Conservation (phyloP, 352 stramenopile genomes). For the Phytophthora colocasiae region DNA sequence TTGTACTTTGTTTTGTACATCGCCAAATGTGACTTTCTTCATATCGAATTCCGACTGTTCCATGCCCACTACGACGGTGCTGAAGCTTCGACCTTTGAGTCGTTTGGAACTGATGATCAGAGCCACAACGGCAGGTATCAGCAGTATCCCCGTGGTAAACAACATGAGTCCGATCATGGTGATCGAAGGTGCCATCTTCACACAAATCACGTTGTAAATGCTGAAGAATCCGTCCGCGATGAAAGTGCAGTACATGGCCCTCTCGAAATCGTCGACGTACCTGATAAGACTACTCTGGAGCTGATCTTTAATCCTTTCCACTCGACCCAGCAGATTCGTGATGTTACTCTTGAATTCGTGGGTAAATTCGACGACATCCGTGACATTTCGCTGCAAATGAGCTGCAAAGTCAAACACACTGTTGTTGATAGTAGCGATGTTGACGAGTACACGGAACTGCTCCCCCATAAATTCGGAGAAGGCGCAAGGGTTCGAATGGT, state of each 20-base stretch:
- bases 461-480: slow-evolving; percentile 34
- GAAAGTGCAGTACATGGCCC: slow-evolving; percentile 67
- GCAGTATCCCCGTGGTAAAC: slow-evolving; percentile 57
- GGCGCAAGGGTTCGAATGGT: slow-evolving; percentile 15
- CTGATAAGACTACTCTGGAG: slow-evolving; percentile 57
- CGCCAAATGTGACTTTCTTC: background rate
- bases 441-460: slow-evolving; percentile 16
- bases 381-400: slow-evolving; percentile 50
- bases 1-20: too few relatives aligned
- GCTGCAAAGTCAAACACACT: slow-evolving; percentile 45
- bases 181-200: slow-evolving; percentile 59
- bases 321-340: slow-evolving; percentile 32
- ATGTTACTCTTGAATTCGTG: slow-evolving; percentile 57
- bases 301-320: slow-evolving; percentile 46
- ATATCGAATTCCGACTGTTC: background rate
- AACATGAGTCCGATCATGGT: slow-evolving; percentile 76
- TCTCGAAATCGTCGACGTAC: slow-evolving; percentile 60
- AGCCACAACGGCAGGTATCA: slow-evolving; percentile 65
- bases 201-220: slow-evolving; percentile 58
- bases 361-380: slow-evolving; percentile 41
- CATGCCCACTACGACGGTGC: slow-evolving; percentile 2
- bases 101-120: slow-evolving; percentile 67
- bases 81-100: slow-evolving; percentile 51
- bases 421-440: slow-evolving; percentile 32
- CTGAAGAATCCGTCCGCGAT: slow-evolving; percentile 46